Evolutionary conservation across 2,329 filamentous ascomycete genomes (phyloP).

Genomic region (Cladophialophora chaetospira): DNA sequence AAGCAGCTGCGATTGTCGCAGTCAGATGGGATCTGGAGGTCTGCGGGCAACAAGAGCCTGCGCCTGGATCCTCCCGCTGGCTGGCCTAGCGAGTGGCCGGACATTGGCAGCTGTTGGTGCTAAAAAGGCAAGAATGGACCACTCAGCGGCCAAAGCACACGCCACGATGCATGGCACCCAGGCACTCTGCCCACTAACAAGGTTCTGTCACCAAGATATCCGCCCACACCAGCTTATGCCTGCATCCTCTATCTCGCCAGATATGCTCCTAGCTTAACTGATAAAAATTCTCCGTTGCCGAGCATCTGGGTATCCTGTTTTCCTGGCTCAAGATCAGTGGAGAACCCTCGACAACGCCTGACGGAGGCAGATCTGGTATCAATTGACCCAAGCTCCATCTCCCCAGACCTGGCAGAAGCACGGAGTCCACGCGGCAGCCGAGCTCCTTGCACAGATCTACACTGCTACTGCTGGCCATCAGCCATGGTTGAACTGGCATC

Average conservation of each 20-base stretch:
- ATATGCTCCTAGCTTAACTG: conserved; percentile 8
- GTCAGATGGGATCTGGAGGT: conserved; percentile 13
- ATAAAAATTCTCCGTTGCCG: conserved; percentile 15
- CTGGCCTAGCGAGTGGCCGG: background rate
- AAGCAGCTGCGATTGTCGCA: conserved; percentile 1
- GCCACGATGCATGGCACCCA: background rate
- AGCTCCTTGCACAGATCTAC: too few species aligned
- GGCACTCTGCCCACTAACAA: background rate
- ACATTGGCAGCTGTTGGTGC: background rate
- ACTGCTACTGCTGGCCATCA: too few species aligned
- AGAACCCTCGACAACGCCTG: too few species aligned
- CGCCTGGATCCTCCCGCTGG: background rate
- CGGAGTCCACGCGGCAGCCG: too few species aligned
- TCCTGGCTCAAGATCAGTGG: background rate
- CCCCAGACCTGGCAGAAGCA: too few species aligned
- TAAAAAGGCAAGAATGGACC: background rate
- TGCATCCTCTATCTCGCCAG: background rate
- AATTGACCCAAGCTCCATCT: too few species aligned
- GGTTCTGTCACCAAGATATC: background rate
- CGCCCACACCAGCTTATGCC: background rate
- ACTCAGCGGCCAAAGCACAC: conserved; percentile 8
- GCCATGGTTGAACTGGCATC: too few species aligned
- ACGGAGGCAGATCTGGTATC: too few species aligned
- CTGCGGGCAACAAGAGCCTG: background rate
- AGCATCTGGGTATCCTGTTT: conserved; percentile 2